A percentile compares a stretch with the other conserved stretches of the same genome.
Evolutionary conservation across 306 rosid species (phyloP).

Genomic region (Pyrus communis): DNA sequence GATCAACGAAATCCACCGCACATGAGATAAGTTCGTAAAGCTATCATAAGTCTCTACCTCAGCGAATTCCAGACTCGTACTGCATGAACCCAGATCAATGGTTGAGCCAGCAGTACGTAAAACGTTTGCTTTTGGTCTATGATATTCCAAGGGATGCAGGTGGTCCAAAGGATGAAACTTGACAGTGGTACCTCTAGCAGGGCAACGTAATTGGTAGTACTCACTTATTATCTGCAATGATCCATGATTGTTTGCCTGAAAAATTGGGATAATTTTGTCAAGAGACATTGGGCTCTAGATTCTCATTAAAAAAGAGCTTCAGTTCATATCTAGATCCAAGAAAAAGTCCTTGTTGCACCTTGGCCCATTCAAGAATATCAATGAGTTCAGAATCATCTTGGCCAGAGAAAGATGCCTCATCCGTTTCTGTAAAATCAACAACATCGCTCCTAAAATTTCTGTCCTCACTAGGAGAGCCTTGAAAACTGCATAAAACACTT

Average conservation of each 20-base stretch:
- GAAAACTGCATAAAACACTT: constrained; percentile 63
- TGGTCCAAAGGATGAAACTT: constrained; percentile 70
- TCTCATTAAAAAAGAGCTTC: not conserved
- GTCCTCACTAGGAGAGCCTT: constrained; percentile 94
- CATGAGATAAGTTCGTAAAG: not conserved
- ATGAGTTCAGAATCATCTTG: constrained; percentile 84
- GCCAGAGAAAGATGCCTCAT: constrained; percentile 88
- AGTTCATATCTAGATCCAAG: constrained; percentile 2
- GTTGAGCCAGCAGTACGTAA: constrained; percentile 48
- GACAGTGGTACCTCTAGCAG: constrained; percentile 57
- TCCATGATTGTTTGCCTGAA: constrained; percentile 65
- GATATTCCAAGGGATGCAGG: constrained; percentile 53
- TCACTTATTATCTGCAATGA: constrained; percentile 71
- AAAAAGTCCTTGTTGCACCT: constrained; percentile 37
- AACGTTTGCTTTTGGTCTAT: constrained; percentile 41
- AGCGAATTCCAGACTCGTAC: constrained; percentile 48
- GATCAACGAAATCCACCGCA: not conserved
- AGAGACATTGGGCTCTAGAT: constrained; percentile 5
- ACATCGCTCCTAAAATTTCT: constrained; percentile 84
- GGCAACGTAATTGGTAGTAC: constrained; percentile 54
- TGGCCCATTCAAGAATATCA: constrained; percentile 96
- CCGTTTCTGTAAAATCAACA: constrained; percentile 90
- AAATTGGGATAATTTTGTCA: constrained; percentile 13
- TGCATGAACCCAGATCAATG: constrained; percentile 65
- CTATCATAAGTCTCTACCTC: constrained; percentile 48